Evolutionary conservation across 805 yeast genomes (phyloP), one percentile per base, ranked within the genome.

Genomic region (Yarrowia bubula): DNA sequence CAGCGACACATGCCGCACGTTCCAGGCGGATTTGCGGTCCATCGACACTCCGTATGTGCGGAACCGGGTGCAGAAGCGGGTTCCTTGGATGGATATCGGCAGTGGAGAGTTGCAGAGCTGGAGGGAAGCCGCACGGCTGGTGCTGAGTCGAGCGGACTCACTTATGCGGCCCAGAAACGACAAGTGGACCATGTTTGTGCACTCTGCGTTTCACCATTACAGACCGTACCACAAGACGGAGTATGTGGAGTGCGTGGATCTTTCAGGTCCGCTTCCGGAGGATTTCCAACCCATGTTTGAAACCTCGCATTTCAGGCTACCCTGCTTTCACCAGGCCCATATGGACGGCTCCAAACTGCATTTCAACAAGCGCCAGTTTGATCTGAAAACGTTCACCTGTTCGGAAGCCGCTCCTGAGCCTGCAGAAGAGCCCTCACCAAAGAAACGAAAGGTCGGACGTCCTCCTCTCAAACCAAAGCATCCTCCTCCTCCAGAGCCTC

Each of bases 31-130:
- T 8, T 9, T 48, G 55, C 55, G 7, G 41, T 48, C 55, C 41
- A 35, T 48, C 17, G 55, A 48, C 32, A 48, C 55, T 31, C 31
- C 55, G 8, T 48, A 48, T 14, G 42, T 48, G 39, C 41, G 55
- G 17, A 35, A 35, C 39, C 55, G 55, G 17, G 55, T 48, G 1
- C 55, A 48, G 32, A 35, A 35, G 4, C 55, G 55, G 8, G 55
- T 48, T 17, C 55, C 55, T 31, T 48, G 55, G 55, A 48, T 48
- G 55, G 28, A 48, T 4, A 8, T 48, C 1, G 41, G 13, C 55
- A 48, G 55, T 31, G 28, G 1, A 44, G 60, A n/a, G 8, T 2
- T 51, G 22, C 10, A 3, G 11, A 38, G 44, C n/a, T 51, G 60
- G 60, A 28, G 6, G 6, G 44, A 51, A 10, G 60, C 60, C 2